Evolutionary conservation across 2,329 filamentous ascomycete species (phyloP), one percentile per base, ranked within the genome.

Genomic region (Clarireedia monteithiana): DNA sequence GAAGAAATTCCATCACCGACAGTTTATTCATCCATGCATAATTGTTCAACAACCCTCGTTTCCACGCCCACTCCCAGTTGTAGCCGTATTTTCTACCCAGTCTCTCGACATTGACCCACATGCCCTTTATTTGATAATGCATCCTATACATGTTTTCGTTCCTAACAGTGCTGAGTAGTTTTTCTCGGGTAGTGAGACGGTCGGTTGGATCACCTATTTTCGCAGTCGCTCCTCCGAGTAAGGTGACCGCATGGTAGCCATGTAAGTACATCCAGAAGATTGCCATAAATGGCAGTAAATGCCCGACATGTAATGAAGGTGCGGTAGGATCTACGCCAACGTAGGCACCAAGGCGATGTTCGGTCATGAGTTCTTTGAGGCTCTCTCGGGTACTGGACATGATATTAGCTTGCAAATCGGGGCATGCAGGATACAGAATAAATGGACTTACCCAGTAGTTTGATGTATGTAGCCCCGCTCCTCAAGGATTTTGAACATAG

Each of bases 281-380:
- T 15, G 87, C 82, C 89, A 94, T 94, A 54, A 92, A 76, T 23
- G 89, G 86, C 14, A 94, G 75, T 5, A 95, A 76, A 67, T 95
- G 88, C 57, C 89, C 89, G 48, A 94, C 76, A 65, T 95, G 89
- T 58, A 94, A 74, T 2, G 89, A 94, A 55, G 82, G 76, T 14
- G 88, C 88, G 0, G 89, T 94, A 5, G 89, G 88, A 67, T 95
- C 89, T 65, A 94, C 82, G 63, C 89, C 89, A 53, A 89, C 86
- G 66, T 95, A 95, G 58, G 81, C 84, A 59, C 85, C 86, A 63
- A 90, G 81, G 59, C 85, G 77, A 67, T 84, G 85, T 26, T 74
- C 69, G 5, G 77, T 79, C 73, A 94, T 79, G 23, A 88, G 74
- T 61, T 79, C 77, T 52, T 83, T 78, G 64, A 92, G 78, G 46